Evolutionary conservation across 108 stramenopile genomes (phyloP).

Genomic region (Nitzschia putrida): DNA sequence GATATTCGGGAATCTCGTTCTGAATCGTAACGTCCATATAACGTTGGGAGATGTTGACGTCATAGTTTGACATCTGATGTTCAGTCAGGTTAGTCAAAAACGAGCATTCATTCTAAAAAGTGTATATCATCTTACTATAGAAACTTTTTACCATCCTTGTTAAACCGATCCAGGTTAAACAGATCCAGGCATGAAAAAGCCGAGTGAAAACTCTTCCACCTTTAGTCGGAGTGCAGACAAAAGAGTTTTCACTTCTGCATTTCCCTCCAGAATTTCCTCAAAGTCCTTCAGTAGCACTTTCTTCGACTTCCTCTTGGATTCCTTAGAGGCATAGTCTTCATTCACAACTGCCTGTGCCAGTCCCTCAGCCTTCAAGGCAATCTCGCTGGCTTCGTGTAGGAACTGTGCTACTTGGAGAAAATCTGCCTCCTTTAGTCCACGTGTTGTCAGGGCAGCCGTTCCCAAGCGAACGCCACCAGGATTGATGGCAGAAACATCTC

Average conservation of each 20-base stretch:
- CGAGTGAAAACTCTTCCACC: conserved; percentile 75
- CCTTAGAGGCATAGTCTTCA: conserved; percentile 40
- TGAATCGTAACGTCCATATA: too few relatives aligned
- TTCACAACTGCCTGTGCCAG: conserved; percentile 52
- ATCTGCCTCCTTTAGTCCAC: conserved; percentile 86
- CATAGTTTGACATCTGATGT: too few relatives aligned
- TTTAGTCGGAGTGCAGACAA: conserved; percentile 56
- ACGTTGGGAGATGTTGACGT: too few relatives aligned
- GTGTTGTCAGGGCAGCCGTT: conserved; percentile 89
- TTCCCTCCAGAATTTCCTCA: conserved; percentile 43
- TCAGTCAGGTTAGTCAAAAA: too few relatives aligned
- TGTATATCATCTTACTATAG: too few relatives aligned
- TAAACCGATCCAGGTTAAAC: too few relatives aligned
- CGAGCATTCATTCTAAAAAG: too few relatives aligned
- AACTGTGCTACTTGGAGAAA: conserved; percentile 97
- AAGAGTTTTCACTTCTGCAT: conserved; percentile 45
- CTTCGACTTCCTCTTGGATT: conserved; percentile 52
- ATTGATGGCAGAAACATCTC: conserved; percentile 95
- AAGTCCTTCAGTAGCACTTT: conserved; percentile 86
- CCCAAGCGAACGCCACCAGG: conserved; percentile 99
- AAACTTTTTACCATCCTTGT: too few relatives aligned
- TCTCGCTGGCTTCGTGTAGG: conserved; percentile 85
- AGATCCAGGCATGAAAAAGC: conserved; percentile 76
- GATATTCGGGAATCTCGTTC: too few relatives aligned
- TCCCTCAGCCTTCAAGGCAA: conserved; percentile 80